Percentiles rank a stretch among this genome's conserved stretches.
Evolutionary conservation across 192 early-diverging fungal species (phyloP).

Genomic region (Coemansia biformis): DNA sequence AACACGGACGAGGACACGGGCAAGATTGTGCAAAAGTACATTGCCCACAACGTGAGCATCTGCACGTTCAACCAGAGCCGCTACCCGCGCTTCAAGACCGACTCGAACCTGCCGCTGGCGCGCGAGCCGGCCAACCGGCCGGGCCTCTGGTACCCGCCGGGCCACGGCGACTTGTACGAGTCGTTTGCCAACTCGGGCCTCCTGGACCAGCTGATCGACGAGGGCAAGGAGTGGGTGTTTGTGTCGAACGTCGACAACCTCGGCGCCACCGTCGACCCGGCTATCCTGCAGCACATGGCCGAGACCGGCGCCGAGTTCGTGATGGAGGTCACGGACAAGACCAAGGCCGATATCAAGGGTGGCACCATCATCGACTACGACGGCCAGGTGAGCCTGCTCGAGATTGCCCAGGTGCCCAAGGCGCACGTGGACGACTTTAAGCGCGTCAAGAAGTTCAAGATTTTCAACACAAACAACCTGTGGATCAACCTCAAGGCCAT

Average conservation of each 20-base stretch:
- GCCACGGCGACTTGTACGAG: conserved; percentile 98
- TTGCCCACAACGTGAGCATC: conserved; percentile 83
- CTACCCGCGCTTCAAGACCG: conserved; percentile 90
- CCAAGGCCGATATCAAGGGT: conserved; percentile 98
- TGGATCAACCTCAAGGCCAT: conserved; percentile 83
- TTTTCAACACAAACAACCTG: conserved; percentile 97
- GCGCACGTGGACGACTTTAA: conserved; percentile 99
- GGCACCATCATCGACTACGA: conserved; percentile 99
- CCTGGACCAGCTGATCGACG: conserved; percentile 84
- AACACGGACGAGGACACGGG: conserved; percentile 98
- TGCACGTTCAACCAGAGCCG: conserved; percentile 97
- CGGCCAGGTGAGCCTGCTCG: conserved; percentile 83
- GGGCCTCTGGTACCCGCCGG: conserved; percentile 80
- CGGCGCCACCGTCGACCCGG: conserved; percentile 92
- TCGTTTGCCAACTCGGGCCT: conserved; percentile 86
- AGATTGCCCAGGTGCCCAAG: conserved; percentile 98
- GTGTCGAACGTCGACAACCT: conserved; percentile 99
- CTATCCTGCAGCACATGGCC: conserved; percentile 89
- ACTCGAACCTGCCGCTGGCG: conserved; percentile 82
- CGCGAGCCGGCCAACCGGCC: conserved; percentile 59
- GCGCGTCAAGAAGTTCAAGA: conserved; percentile 99
- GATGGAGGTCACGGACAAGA: conserved; percentile 99
- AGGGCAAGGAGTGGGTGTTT: conserved; percentile 98
- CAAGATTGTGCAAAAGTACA: conserved; percentile 98
- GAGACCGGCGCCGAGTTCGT: conserved; percentile 85